Percentiles rank a stretch among this genome's conserved stretches.
Conservation (phyloP, 2,329 filamentous ascomycete species). For the Pestalotiopsis sp. region DNA sequence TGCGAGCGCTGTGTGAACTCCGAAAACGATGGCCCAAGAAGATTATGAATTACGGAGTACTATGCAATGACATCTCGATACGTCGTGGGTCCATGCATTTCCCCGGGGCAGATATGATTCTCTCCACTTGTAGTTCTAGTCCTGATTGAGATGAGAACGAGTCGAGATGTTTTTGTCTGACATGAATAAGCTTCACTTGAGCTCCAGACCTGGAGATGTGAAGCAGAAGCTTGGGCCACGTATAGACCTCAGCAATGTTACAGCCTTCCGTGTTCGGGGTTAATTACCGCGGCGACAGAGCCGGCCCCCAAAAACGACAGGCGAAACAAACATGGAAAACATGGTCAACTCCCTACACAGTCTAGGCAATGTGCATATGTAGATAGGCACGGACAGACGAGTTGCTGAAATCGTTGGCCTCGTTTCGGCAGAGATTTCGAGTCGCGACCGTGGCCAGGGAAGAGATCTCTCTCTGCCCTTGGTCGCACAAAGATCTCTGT, state of each 20-base stretch:
- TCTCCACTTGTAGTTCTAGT: too few relatives aligned
- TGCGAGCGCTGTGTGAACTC: too few relatives aligned
- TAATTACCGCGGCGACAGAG: constrained; percentile 1
- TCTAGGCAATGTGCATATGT: background rate
- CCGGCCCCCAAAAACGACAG: background rate
- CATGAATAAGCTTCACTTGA: background rate
- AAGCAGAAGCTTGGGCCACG: background rate
- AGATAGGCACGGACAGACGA: background rate
- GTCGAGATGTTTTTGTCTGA: background rate
- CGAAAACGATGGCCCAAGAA: too few relatives aligned
- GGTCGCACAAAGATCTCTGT: background rate
- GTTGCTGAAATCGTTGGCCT: background rate
- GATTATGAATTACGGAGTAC: too few relatives aligned
- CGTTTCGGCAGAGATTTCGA: background rate
- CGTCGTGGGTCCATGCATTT: too few relatives aligned
- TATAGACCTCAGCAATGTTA: background rate
- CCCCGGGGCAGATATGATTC: too few relatives aligned
- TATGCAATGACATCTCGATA: too few relatives aligned
- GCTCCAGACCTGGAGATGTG: background rate
- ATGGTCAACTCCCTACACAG: background rate
- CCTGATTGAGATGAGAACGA: background rate
- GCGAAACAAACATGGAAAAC: background rate
- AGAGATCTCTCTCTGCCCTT: background rate
- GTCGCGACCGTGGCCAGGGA: background rate
- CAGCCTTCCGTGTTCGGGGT: constrained; percentile 6